These are phyloP conservation scores for Monosporascus cannonballus DNA, from an alignment of 2,329 filamentous ascomycete genomes.

Conservation along the genomic window DNA sequence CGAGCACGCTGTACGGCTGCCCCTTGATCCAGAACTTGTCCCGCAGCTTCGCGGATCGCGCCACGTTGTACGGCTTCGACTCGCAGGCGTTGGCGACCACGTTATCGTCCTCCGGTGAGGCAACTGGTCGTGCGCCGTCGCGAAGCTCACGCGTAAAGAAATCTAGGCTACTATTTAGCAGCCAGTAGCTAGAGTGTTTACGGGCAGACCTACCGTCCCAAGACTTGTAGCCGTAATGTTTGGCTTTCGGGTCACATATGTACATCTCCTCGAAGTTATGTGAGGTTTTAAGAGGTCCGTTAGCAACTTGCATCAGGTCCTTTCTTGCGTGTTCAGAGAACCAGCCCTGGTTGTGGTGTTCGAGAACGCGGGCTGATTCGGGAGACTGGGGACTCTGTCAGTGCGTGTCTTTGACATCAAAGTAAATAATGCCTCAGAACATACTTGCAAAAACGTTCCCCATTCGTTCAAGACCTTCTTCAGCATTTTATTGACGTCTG, in stretches of 20 bases:
- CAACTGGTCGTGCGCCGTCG: conserved; percentile 40
- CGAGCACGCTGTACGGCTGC: conserved; percentile 49
- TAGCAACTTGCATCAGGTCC: conserved; percentile 34
- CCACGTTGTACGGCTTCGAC: conserved; percentile 38
- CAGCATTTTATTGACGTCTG: conserved; percentile 46
- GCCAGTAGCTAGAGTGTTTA: not conserved
- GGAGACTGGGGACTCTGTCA: conserved; percentile 31
- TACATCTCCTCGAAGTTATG: conserved; percentile 55
- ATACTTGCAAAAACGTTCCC: conserved; percentile 46
- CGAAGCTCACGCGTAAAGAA: conserved; percentile 53
- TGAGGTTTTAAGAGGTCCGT: conserved; percentile 17
- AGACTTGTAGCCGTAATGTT: conserved; percentile 50
- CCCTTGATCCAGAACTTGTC: conserved; percentile 56
- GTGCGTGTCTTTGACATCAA: not conserved
- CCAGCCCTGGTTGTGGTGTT: conserved; percentile 42
- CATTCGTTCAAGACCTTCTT: conserved; percentile 52
- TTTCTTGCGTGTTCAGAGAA: conserved; percentile 43
- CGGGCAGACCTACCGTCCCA: conserved; percentile 43
- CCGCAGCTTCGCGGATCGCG: conserved; percentile 34
- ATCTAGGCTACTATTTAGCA: conserved; percentile 16
- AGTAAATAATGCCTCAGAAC: not conserved
- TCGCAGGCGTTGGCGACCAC: conserved; percentile 54
- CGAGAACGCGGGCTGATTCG: conserved; percentile 46
- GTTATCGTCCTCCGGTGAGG: conserved; percentile 37
- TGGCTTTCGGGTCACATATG: conserved; percentile 47